A percentile compares a stretch with the other conserved stretches of the same genome.
phyloP scores from a whole-genome alignment of 2,329 filamentous ascomycete species.

The Colletotrichum tanaceti region DNA sequence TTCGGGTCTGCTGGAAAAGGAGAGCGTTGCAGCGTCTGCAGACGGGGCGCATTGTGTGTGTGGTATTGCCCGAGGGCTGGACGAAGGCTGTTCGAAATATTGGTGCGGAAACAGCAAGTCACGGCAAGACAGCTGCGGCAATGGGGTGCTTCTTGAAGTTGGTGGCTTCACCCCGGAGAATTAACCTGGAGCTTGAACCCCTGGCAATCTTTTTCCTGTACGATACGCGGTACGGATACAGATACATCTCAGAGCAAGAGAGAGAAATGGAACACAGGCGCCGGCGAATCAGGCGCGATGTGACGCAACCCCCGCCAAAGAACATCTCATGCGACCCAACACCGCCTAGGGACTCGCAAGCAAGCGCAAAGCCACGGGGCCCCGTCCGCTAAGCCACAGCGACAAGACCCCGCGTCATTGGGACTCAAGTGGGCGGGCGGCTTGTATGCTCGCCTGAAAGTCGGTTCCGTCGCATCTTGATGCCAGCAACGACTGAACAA shows the following conservation, averaged over 20 bases:
- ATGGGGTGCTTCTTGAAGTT: conserved; percentile 8
- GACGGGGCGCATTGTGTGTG: conserved; percentile 19
- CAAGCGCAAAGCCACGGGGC: conserved; percentile 9
- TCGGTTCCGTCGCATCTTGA: conserved; percentile 18
- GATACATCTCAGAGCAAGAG: too few species aligned
- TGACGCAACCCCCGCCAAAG: not conserved
- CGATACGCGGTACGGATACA: not conserved
- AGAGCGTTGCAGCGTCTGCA: conserved; percentile 27
- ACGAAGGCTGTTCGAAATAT: not conserved
- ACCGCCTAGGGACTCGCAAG: conserved; percentile 6
- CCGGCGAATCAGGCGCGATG: conserved; percentile 16
- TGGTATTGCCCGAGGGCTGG: not conserved
- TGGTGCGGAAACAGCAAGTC: not conserved
- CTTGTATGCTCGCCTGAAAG: conserved; percentile 8
- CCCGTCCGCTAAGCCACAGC: conserved; percentile 26
- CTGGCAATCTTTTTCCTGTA: not conserved
- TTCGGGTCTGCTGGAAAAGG: conserved; percentile 23
- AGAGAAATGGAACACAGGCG: not conserved
- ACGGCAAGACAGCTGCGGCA: too few species aligned
- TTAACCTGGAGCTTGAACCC: conserved; percentile 32
- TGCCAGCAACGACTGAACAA: conserved; percentile 21
- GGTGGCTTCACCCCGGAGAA: conserved; percentile 15
- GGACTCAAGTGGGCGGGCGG: conserved; percentile 13
- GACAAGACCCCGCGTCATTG: conserved; percentile 36
- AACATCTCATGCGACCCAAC: conserved; percentile 20